phyloP scores from a whole-genome alignment of 2,329 filamentous ascomycete species.

The Cordyceps sp. region DNA sequence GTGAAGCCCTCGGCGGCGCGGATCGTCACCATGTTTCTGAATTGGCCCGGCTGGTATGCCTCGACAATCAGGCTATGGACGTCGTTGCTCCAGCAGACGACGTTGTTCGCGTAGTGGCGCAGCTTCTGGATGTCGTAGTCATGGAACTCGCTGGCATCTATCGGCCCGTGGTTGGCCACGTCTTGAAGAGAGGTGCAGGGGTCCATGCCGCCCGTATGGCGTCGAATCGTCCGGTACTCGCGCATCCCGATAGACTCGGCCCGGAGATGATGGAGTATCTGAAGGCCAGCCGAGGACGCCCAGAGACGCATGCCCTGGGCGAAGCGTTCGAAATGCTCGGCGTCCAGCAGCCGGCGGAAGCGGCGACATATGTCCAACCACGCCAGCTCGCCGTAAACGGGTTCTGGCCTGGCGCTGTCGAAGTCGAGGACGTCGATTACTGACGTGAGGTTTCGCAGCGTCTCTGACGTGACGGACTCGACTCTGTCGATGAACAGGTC shows the following conservation, averaged over 20 bases:
- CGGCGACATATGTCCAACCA: not conserved
- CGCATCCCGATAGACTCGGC: not conserved
- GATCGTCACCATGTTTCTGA: not conserved
- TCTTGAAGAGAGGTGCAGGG: not conserved
- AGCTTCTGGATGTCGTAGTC: not conserved
- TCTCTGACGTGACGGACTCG: not conserved
- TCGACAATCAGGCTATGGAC: not conserved
- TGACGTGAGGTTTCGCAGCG: not conserved
- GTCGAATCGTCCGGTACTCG: not conserved
- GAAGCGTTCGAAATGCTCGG: not conserved
- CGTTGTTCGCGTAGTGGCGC: not conserved
- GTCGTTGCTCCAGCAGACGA: not conserved
- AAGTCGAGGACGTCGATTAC: not conserved
- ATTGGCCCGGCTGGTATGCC: not conserved
- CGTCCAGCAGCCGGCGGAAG: not conserved
- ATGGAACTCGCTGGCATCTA: not conserved
- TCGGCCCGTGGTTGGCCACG: not conserved
- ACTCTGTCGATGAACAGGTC: not conserved
- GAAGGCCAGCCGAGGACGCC: not conserved
- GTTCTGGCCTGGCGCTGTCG: not conserved
- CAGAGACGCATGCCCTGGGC: not conserved
- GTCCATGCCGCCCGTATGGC: not conserved
- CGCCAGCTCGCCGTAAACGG: not conserved
- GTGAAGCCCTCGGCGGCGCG: not conserved
- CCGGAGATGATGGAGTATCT: not conserved